These are phyloP conservation scores for Cryptosporidium xiaoi DNA, from an alignment of 169 alveolate species.

Conservation along the genomic window DNA sequence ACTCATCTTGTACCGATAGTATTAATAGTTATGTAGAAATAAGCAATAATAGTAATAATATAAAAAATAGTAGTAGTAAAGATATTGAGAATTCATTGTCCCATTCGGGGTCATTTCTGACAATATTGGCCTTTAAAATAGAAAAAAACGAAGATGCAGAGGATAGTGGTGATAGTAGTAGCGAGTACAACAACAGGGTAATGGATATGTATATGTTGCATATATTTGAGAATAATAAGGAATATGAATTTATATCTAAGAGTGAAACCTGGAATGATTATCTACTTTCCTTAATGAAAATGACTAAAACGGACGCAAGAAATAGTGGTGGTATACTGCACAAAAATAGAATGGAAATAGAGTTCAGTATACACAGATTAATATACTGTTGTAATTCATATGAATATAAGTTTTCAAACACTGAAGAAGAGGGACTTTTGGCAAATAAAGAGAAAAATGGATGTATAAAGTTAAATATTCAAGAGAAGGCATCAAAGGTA, in stretches of 20 bases:
- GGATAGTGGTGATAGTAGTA: background rate
- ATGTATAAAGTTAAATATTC: background rate
- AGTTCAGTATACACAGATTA: no score
- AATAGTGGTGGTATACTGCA: background rate
- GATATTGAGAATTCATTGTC: no score
- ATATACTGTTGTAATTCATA: background rate
- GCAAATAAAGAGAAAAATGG: background rate
- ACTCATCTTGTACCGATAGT: no score
- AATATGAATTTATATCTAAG: slow-evolving; percentile 44
- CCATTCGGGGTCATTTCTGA: slow-evolving; percentile 7
- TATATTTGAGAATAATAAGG: slow-evolving; percentile 17
- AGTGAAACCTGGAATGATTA: slow-evolving; percentile 33
- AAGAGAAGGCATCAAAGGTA: background rate
- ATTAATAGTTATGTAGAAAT: no score
- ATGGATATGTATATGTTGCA: slow-evolving; percentile 32
- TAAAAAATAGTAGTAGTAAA: no score
- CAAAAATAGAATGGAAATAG: no score
- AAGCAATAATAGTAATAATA: no score
- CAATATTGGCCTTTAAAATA: slow-evolving; percentile 24
- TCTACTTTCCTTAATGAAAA: slow-evolving; percentile 3
- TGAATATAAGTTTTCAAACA: background rate
- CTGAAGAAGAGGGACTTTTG: background rate
- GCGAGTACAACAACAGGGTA: background rate
- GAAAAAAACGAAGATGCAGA: background rate
- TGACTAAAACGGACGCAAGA: slow-evolving; percentile 17